Evolutionary conservation across 2,329 filamentous ascomycete species (phyloP).

Genomic region (Aureobasidium sp.): DNA sequence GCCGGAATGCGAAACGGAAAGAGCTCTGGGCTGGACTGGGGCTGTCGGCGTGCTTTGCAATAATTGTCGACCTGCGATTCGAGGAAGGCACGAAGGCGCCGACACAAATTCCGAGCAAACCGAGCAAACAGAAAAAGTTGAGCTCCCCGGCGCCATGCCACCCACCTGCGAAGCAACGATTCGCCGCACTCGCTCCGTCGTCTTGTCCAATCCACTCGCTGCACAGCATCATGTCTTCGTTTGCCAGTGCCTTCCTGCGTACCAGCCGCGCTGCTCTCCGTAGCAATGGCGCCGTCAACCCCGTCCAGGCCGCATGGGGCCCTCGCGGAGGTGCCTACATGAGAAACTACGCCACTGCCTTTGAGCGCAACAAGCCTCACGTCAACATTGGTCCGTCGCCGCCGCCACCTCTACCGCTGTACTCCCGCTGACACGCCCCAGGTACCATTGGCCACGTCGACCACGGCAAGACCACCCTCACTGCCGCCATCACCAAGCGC

Average conservation of each 20-base stretch:
- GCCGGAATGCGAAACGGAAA: neutral
- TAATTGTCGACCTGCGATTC: neutral
- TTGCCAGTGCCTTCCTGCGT: conserved; percentile 75
- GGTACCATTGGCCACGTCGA: conserved; percentile 98
- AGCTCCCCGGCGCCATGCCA: neutral
- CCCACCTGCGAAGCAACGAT: neutral
- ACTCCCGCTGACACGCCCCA: conserved; percentile 49
- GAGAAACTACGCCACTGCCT: conserved; percentile 55
- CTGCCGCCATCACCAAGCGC: conserved; percentile 96
- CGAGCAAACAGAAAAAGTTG: conserved; percentile 13
- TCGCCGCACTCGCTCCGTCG: conserved; percentile 1
- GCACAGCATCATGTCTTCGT: conserved; percentile 61
- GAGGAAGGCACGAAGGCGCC: neutral
- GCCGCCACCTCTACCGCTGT: conserved; percentile 67
- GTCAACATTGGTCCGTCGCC: conserved; percentile 84
- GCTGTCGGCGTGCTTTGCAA: neutral
- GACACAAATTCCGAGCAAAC: conserved; percentile 2
- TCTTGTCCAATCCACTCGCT: conserved; percentile 19
- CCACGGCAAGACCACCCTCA: conserved; percentile 76
- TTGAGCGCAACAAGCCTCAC: conserved; percentile 88
- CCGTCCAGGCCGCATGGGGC: conserved; percentile 62
- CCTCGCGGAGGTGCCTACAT: conserved; percentile 54
- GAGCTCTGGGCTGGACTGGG: neutral
- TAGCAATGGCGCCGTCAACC: conserved; percentile 60
- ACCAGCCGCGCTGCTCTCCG: conserved; percentile 68